Conservation (phyloP, 2,329 filamentous ascomycete genomes). For the Zasmidium cellare region DNA sequence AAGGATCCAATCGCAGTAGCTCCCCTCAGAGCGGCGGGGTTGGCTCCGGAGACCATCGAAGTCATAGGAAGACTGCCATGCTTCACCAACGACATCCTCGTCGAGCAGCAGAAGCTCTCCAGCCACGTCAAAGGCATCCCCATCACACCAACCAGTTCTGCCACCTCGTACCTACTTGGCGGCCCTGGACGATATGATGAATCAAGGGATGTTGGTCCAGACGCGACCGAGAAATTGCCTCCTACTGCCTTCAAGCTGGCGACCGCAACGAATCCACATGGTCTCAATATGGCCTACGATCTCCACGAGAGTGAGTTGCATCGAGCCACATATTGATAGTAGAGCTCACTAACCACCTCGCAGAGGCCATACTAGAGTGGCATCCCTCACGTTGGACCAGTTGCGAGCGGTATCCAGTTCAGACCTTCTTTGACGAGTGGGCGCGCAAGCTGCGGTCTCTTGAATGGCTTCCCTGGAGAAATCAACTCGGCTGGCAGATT, state of each 20-base stretch:
- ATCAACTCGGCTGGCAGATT: conserved; percentile 7
- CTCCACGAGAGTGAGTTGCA: conserved; percentile 9
- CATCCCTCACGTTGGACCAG: conserved; percentile 3
- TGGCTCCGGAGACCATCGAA: conserved; percentile 11
- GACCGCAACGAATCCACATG: conserved; percentile 3
- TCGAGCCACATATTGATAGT: too few species aligned
- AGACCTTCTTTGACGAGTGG: conserved; percentile 6
- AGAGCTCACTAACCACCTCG: neutral
- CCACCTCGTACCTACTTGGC: conserved; percentile 13
- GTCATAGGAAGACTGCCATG: conserved; percentile 15
- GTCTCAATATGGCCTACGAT: conserved; percentile 15
- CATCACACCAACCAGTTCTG: conserved; percentile 12
- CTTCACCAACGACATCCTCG: conserved; percentile 13
- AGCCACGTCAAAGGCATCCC: conserved; percentile 8
- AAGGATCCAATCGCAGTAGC: conserved; percentile 16
- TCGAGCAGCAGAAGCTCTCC: conserved; percentile 7
- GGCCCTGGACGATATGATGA: conserved; percentile 9
- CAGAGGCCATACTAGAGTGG: conserved; percentile 8
- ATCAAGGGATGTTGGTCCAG: conserved; percentile 7
- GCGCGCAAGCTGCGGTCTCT: conserved; percentile 1
- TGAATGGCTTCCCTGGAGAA: conserved; percentile 5
- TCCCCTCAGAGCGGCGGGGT: conserved; percentile 5
- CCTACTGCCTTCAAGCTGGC: conserved; percentile 8
- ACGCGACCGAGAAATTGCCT: conserved; percentile 5
- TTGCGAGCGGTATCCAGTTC: neutral